Evolutionary conservation across 2,329 filamentous ascomycete species (phyloP).

Genomic region (Amauroascus verrucosus): DNA sequence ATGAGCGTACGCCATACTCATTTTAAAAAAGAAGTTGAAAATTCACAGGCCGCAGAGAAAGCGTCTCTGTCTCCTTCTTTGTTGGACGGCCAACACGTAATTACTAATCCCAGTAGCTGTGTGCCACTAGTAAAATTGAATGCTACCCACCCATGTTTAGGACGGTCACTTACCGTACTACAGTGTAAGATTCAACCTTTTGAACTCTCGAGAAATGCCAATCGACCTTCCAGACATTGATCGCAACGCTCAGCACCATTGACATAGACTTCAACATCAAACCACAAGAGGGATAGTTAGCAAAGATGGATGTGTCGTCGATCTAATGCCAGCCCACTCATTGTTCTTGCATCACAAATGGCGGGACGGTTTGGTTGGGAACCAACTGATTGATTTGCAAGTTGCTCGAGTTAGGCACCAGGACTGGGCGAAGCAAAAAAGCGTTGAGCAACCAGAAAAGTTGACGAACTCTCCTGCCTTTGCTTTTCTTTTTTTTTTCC

Average conservation of each 20-base stretch:
- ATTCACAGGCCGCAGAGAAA: no score
- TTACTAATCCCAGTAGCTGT: not conserved
- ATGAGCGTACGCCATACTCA: no score
- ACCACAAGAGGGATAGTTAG: not conserved
- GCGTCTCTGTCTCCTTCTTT: not conserved
- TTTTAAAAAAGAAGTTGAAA: no score
- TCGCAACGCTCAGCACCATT: not conserved
- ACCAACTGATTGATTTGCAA: conserved; percentile 5
- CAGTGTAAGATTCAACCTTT: conserved; percentile 1
- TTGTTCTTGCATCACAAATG: conserved; percentile 3
- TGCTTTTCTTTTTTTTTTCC: no score
- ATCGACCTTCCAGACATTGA: conserved; percentile 1
- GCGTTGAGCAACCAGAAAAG: not conserved
- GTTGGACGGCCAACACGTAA: not conserved
- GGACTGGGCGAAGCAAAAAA: no score
- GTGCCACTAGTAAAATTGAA: conserved; percentile 9
- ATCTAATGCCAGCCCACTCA: not conserved
- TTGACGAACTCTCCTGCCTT: no score
- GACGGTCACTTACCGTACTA: conserved; percentile 1
- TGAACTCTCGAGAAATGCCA: not conserved
- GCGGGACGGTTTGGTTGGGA: conserved; percentile 4
- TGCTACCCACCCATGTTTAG: conserved; percentile 7
- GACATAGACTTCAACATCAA: not conserved
- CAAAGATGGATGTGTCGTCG: not conserved
- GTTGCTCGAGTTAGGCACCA: no score